These are phyloP conservation scores for Tardiomyces blankii DNA, from an alignment of 1,139 yeast species.

Conservation along the genomic window DNA sequence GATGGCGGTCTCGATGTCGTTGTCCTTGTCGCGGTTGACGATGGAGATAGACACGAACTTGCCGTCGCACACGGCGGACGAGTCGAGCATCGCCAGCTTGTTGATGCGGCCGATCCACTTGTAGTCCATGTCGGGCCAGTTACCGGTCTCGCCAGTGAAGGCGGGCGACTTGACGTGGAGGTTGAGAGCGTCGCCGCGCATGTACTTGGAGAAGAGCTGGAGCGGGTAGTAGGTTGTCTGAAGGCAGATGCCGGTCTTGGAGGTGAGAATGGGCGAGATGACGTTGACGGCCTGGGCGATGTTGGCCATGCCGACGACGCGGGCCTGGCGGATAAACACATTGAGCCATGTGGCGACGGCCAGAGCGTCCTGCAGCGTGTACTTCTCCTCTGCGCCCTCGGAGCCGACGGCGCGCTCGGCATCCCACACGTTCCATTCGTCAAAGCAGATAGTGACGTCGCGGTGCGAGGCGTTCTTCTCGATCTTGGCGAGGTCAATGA, in stretches of 20 bases:
- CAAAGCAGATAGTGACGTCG: conserved; percentile 24
- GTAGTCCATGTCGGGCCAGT: conserved; percentile 10
- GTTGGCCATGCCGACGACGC: conserved; percentile 26
- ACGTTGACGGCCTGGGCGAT: conserved; percentile 28
- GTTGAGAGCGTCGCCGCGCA: conserved; percentile 25
- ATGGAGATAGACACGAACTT: conserved; percentile 19
- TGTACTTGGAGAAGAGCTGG: conserved; percentile 21
- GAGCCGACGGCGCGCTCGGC: conserved; percentile 24
- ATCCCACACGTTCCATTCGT: conserved; percentile 33
- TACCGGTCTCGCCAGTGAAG: conserved; percentile 21
- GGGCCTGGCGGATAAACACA: conserved; percentile 25
- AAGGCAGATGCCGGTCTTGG: conserved; percentile 17
- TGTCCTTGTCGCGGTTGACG: conserved; percentile 20
- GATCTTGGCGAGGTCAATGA: conserved; percentile 24
- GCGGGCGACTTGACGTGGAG: conserved; percentile 22
- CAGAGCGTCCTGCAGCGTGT: conserved; percentile 24
- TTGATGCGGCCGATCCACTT: conserved; percentile 12
- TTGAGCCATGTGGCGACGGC: conserved; percentile 29
- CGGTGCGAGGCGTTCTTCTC: conserved; percentile 8
- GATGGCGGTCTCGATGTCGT: conserved; percentile 17
- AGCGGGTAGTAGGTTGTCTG: conserved; percentile 26
- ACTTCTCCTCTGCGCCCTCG: conserved; percentile 26
- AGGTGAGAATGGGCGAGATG: conserved; percentile 28
- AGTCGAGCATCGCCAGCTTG: conserved; percentile 19
- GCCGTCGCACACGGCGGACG: conserved; percentile 15